These are phyloP conservation scores for Lasiodiplodia hormozganensis DNA, from an alignment of 2,329 filamentous ascomycete species.

Conservation along the genomic window DNA sequence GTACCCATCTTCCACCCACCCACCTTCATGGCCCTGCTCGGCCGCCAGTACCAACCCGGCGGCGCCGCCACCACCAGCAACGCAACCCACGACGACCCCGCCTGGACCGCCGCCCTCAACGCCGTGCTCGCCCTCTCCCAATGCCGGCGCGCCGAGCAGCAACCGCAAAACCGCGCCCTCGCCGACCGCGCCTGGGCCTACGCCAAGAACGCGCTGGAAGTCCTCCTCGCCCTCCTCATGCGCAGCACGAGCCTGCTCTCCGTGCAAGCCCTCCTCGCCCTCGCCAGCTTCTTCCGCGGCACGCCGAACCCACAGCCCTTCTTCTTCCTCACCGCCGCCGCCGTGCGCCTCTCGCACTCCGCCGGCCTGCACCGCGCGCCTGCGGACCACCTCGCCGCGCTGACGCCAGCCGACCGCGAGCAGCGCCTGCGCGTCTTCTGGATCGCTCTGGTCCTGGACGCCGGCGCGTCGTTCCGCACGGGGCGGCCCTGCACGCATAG, in stretches of 20 bases:
- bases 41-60: not conserved
- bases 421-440: conserved; percentile 18
- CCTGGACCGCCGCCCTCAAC: conserved; percentile 9
- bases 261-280: not conserved
- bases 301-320: conserved; percentile 10
- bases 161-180: not conserved
- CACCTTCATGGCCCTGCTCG: conserved; percentile 15
- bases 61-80: not conserved
- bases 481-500: conserved; percentile 14
- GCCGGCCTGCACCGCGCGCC: conserved; percentile 1
- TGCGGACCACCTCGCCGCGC: no score
- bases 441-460: conserved; percentile 3
- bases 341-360: conserved; percentile 11
- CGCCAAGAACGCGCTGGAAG: conserved; percentile 12
- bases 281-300: conserved; percentile 21
- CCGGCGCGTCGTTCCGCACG: conserved; percentile 2
- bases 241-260: conserved; percentile 18
- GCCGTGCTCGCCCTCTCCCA: conserved; percentile 14
- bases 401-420: not conserved
- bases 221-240: not conserved
- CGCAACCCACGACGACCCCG: not conserved
- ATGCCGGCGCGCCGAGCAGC: conserved; percentile 8
- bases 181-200: conserved; percentile 7
- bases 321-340: conserved; percentile 20
- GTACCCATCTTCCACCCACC: conserved; percentile 14